Evolutionary conservation across 129 eudicot species (phyloP), one percentile per base, ranked within the genome.

Genomic region (Flaveria ramosissima): DNA sequence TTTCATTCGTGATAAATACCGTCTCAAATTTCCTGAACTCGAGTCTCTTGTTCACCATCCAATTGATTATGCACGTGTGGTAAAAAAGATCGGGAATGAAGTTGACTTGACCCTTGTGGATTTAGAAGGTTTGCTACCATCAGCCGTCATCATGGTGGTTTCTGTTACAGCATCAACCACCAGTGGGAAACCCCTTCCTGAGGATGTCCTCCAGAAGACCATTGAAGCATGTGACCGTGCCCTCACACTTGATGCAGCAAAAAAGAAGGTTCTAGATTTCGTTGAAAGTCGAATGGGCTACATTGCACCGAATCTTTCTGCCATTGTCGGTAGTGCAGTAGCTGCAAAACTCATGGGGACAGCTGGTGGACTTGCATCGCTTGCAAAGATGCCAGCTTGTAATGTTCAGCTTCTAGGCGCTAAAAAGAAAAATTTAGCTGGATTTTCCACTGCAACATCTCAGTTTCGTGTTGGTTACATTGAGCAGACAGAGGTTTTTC

Each of bases 161-260:
- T 92, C 98, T 20, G 98, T 92, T 23, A 92, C 98, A 8, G 98
- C 94, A n/a, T 92, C 96, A 65, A 92, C 98, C 80, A 92, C 98
- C 14, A 89, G 90, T 83, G 98, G 98, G 3, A 92, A 90, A 76
- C 98, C 96, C 12, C 96, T 90, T 32, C 96, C 95, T 4, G 91
- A 84, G 57, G 97, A 90, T 46, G 85, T 89, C 63, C 78, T 93
- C 21, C 85, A 88, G 63, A 93, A 87, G 86, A 90, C 96, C 42
- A 46, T 88, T 50, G 97, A 93, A 39, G 98, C 98, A 2, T 93
- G 98, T 81, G 98, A 93, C 80, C 78, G 97, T 26, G 97, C 93
- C 45, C 97, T 93, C 30, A 83, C 85, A 10, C 85, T 93, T 2
- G 98, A 93, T 73, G 77, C 85, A 13, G 83, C 98, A 24, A 93